A percentile compares a stretch with the other conserved stretches of the same genome.
phyloP scores from a whole-genome alignment of 2,329 filamentous ascomycete genomes.

The Cladosporium sp. region DNA sequence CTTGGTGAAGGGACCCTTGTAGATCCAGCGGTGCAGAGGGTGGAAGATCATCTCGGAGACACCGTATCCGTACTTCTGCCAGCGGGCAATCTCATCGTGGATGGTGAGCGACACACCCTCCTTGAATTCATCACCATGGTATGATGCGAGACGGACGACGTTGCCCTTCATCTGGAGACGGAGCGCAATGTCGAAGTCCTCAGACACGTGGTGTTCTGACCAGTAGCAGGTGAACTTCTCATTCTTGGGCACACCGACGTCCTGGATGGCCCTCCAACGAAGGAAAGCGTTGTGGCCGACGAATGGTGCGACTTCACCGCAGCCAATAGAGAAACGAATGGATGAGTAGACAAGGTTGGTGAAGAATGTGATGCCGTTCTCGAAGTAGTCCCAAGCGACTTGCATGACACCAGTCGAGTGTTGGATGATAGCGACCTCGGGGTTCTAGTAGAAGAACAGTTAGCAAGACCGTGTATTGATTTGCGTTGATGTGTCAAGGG shows the following conservation, averaged over 20 bases:
- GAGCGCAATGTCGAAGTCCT: conserved; percentile 75
- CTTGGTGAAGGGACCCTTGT: conserved; percentile 65
- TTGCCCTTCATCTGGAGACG: conserved; percentile 71
- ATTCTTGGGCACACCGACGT: conserved; percentile 60
- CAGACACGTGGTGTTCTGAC: conserved; percentile 74
- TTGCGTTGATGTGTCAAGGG: too few species aligned
- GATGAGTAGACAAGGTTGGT: conserved; percentile 75
- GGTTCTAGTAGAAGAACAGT: conserved; percentile 50
- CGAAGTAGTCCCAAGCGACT: conserved; percentile 69
- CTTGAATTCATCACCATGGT: conserved; percentile 69
- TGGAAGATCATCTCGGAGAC: conserved; percentile 72
- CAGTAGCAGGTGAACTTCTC: conserved; percentile 67
- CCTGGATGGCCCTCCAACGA: conserved; percentile 65
- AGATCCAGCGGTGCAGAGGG: conserved; percentile 62
- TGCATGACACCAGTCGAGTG: conserved; percentile 77
- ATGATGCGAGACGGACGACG: conserved; percentile 67
- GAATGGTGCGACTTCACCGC: conserved; percentile 72
- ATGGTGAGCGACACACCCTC: conserved; percentile 73
- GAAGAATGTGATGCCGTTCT: conserved; percentile 76
- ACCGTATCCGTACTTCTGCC: conserved; percentile 73
- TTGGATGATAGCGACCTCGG: conserved; percentile 70
- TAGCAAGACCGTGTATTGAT: too few species aligned
- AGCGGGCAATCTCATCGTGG: conserved; percentile 69
- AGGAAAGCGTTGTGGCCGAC: conserved; percentile 77
- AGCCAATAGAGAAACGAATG: conserved; percentile 69